phyloP scores from a whole-genome alignment of 1,284 basidiomycete species.

The Fomitopsis betulina region DNA sequence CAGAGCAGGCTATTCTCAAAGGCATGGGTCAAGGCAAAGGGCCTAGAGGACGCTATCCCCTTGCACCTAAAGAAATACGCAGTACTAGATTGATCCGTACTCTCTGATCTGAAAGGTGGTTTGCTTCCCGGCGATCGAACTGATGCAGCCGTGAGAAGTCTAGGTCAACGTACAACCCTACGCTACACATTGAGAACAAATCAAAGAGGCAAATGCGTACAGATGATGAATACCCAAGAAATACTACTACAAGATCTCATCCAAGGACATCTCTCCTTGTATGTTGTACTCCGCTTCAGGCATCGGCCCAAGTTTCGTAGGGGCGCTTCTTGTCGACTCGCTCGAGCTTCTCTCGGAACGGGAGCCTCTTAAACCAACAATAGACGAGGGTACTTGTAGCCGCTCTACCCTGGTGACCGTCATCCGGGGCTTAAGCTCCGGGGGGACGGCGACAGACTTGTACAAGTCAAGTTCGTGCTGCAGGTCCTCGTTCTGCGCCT shows the following conservation, averaged over 20 bases:
- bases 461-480: constrained; percentile 63
- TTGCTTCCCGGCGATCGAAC: background rate
- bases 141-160: too few species aligned
- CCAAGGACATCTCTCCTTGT: constrained; percentile 49
- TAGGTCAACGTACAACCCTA: background rate
- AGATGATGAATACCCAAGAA: background rate
- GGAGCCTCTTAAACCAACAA: constrained; percentile 28
- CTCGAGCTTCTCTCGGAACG: background rate
- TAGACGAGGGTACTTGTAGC: constrained; percentile 45
- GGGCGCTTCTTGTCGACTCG: background rate
- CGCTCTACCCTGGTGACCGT: constrained; percentile 58
- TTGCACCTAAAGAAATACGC: constrained; percentile 86
- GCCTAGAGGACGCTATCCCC: constrained; percentile 78
- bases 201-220: background rate
- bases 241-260: constrained; percentile 43
- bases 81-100: constrained; percentile 59
- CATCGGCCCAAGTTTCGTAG: constrained; percentile 7
- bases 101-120: background rate
- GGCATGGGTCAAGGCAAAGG: constrained; percentile 88
- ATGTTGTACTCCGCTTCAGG: constrained; percentile 14
- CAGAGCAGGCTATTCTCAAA: constrained; percentile 96
- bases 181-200: background rate
- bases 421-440: constrained; percentile 57
- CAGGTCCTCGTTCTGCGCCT: constrained; percentile 47
- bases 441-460: constrained; percentile 57